Evolutionary conservation across 2,329 filamentous ascomycete genomes (phyloP).

Genomic region (Onygena corvina): DNA sequence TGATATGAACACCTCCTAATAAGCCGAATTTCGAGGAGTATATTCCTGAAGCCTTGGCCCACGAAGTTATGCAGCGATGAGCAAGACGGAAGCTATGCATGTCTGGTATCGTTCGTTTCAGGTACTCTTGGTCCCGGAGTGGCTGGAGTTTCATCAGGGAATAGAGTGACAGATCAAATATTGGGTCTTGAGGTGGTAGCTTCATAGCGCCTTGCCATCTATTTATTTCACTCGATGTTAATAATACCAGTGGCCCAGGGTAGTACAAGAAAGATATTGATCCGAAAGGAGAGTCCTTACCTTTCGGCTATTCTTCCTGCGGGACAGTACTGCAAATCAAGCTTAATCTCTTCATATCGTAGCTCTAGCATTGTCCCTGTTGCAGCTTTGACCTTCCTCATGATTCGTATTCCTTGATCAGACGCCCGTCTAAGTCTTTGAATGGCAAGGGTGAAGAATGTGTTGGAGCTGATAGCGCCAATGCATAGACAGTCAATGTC

Average conservation of each 20-base stretch:
- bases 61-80: constrained; percentile 49
- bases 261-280: not conserved
- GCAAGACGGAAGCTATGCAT: constrained; percentile 46
- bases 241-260: not conserved
- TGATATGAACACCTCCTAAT: constrained; percentile 53
- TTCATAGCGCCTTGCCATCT: constrained; percentile 31
- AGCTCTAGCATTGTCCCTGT: constrained; percentile 55
- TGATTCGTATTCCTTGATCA: constrained; percentile 36
- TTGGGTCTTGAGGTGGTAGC: constrained; percentile 40
- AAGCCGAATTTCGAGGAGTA: constrained; percentile 56
- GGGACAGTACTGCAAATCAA: constrained; percentile 57
- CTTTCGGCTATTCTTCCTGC: constrained; percentile 44
- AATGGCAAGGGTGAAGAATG: constrained; percentile 49
- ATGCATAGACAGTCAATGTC: constrained; percentile 57
- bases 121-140: constrained; percentile 49
- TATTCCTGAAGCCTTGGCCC: constrained; percentile 50
- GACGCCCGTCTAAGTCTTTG: constrained; percentile 43
- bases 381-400: constrained; percentile 47
- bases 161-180: constrained; percentile 45
- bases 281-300: constrained; percentile 19
- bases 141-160: constrained; percentile 53
- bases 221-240: too few species aligned
- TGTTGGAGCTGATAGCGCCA: constrained; percentile 47
- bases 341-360: constrained; percentile 44
- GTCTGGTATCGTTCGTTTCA: constrained; percentile 49